Base-by-base conservation (phyloP, 495 filamentous ascomycete genomes). In the Terfezia boudieri region DNA sequence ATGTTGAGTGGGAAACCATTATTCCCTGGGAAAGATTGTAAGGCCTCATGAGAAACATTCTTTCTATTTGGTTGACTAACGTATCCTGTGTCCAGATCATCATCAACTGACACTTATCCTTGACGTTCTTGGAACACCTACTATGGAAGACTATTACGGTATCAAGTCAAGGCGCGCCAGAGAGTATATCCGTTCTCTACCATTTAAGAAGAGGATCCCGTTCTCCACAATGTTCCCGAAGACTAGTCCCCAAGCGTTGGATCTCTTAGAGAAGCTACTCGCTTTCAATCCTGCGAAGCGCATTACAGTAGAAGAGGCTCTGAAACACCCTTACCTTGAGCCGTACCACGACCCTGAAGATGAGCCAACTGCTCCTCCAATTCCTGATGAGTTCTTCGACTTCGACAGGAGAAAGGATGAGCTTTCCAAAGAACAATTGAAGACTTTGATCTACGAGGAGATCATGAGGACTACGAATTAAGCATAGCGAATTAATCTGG, bases 181-280 rank as follows among this genome's bases (percentile, higher is more conserved):
- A 57, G 92, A 99, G 70, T 99, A 99, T 70, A 99, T 99, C 67
- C 87, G 92, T 43, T 94, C 88, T 49, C 80, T 99, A 38, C 92
- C 92, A n/a, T 99, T 99, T 75, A 99, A 96, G 79, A 99, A 99
- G 82, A 95, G 94, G 77, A 89, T 96, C 51, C 89, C 92, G 0
- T 92, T 95, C 80, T 84, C 87, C 64, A 81, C 81, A 38, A 80
- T 99, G 71, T 99, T 99, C 76, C 92, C 90, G 55, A 93, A 94
- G 73, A 94, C 87, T 46, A 90, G 86, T 41, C 87, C 94, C 37
- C 73, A 88, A 51, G 92, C 92, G 0, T 77, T 96, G 35, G 90
- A 99, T 63, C 74, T 99, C 41, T 73, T 99, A 32, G 92, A 99
- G 73, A 88, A 89, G 67, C 74, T 99, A 12, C 75, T 99, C 35